Evolutionary conservation across 257 asterid genomes (phyloP), one percentile per base, ranked within the genome.

Genomic region (Coffea canephora): DNA sequence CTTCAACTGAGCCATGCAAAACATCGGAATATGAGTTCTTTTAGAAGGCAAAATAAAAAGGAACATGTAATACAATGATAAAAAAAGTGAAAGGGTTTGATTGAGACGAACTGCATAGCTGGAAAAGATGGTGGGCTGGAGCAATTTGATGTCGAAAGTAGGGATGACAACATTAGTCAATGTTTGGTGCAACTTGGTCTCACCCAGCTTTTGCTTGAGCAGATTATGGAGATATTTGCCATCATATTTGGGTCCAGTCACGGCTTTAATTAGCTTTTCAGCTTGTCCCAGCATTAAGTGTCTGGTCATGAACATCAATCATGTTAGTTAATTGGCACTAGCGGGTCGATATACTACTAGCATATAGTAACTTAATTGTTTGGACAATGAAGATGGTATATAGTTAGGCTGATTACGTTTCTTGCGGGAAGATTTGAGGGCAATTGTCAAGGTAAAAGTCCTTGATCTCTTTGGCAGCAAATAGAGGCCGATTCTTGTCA

Each of bases 401-500:
- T 19, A 9, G 5, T 65, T 25, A 19, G 25, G 41, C 4, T 3
- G 12, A 0, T 54, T 83, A 89, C 91, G 77, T 83, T 4, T 69
- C 84, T 23, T 89, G 96, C 3, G 91, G 97, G 19, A 92, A 92
- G 27, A 92, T 92, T 23, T 84, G 81, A 23, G 96, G 97, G 57
- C 89, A 82, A 49, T 92, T 83, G 0, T 88, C 83, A 2, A 92
- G 81, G 77, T 92, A 92, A 76, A 92, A 92, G 16, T 91, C 89
- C 79, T 70, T 87, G 65, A 92, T 88, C n/a, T 86, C 94, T 74
- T 88, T 83, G 18, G 93, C 95, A 31, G 91, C 86, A 14, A 79
- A 90, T 0, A 91, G 78, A 43, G 94, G 96, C 16, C 91, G 93
- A 49, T 86, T 85, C 4, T 83, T 80, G 27, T 84, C 23, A 71